Base-by-base conservation (phyloP, 352 stramenopile genomes). In the Pythium insidiosum region DNA sequence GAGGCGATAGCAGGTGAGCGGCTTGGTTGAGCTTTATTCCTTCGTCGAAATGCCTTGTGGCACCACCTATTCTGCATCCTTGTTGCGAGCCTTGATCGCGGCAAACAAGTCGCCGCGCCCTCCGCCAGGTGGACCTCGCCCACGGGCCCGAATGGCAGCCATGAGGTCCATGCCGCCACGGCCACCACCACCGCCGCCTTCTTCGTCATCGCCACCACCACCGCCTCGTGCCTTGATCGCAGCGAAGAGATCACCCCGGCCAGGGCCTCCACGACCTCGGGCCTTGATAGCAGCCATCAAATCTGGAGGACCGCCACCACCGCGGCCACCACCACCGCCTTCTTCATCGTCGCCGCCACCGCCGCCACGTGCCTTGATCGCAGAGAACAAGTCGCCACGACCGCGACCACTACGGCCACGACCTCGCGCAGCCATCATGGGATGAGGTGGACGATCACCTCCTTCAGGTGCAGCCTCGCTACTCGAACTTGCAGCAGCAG, bases 41-140 rank as follows among this genome's bases (percentile, higher is more conserved):
- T 44, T 38, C 22, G 21, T 29, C 21, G 21, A 44, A 37, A 39
- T 43, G 22, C n/a, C n/a, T n/a, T n/a, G n/a, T n/a, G n/a, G n/a
- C n/a, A n/a, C n/a, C n/a, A n/a, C n/a, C n/a, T n/a, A n/a, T n/a
- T n/a, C n/a, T n/a, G n/a, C n/a, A n/a, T 68, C 61, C 33, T 87
- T 86, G 51, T 87, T 81, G 9, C 80, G 72, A 23, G 66, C 60
- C 31, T 71, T 63, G 50, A 88, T 88, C 34, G 60, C 62, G 38
- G 74, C 38, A 42, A 87, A 38, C 3, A 87, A 59, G 38, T 82
- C 63, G 20, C 70, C 70, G 34, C 63, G 70, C 16, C 61, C 73
- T 28, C 61, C 67, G 5, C 54, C 64, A 12, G 48, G 66, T 34
- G 53, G 50, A 43, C 59, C 51, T 5, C 42, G 46, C 7, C 53